These are phyloP conservation scores for Heterobasidion annosum DNA, from an alignment of 1,284 basidiomycete genomes.

Conservation along the genomic window DNA sequence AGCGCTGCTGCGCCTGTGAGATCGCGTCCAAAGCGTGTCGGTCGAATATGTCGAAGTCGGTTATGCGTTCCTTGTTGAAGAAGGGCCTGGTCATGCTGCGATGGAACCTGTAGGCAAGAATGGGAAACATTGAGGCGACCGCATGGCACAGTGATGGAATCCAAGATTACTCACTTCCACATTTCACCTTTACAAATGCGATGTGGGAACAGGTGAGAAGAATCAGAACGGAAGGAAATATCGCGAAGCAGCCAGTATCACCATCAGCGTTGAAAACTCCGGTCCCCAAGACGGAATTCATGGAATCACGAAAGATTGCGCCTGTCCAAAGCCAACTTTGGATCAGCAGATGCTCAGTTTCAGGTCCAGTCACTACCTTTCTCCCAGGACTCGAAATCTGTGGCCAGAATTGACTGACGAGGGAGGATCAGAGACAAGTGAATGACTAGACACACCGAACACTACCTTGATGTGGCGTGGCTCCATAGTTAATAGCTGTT, in stretches of 20 bases:
- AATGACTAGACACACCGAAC: no score
- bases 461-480: slow-evolving; percentile 7
- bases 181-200: slow-evolving; percentile 9
- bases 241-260: slow-evolving; percentile 6
- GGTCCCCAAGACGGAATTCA: slow-evolving; percentile 31
- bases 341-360: neutral
- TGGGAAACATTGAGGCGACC: neutral
- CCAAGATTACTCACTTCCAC: slow-evolving; percentile 17
- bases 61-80: slow-evolving; percentile 44
- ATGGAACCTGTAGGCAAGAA: slow-evolving; percentile 31
- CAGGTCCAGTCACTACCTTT: neutral
- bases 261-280: slow-evolving; percentile 59
- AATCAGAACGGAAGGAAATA: slow-evolving; percentile 3
- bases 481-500: neutral
- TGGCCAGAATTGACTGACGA: neutral
- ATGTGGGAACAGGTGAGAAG: neutral
- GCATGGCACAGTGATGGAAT: neutral
- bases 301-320: slow-evolving; percentile 2
- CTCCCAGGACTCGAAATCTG: neutral
- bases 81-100: slow-evolving; percentile 49
- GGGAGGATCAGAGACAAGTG: neutral
- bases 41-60: slow-evolving; percentile 46
- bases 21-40: slow-evolving; percentile 34
- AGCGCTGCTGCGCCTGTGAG: slow-evolving; percentile 27
- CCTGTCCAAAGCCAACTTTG: neutral